Percentiles rank a stretch among this genome's conserved stretches.
Evolutionary conservation across 352 stramenopile species (phyloP).

Genomic region (Pythium folliculosum): DNA sequence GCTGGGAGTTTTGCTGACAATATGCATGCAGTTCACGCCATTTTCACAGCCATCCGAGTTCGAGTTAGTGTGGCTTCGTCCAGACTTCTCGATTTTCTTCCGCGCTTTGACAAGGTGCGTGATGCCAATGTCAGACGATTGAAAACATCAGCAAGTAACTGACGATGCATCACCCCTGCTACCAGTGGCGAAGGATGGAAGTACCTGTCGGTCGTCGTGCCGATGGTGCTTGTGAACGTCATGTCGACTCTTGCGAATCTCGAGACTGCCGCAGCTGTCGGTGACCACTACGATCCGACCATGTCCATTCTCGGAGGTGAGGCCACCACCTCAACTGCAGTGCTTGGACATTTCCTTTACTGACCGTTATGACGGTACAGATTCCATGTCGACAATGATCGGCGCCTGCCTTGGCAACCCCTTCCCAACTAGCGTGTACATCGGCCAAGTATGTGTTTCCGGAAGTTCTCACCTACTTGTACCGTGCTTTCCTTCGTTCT

Average conservation of each 20-base stretch:
- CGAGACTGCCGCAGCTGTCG: constrained; percentile 39
- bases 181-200: constrained; percentile 37
- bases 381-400: constrained; percentile 42
- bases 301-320: constrained; percentile 36
- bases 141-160: background rate
- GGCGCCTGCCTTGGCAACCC: constrained; percentile 42
- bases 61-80: constrained; percentile 23
- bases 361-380: background rate
- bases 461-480: too few species aligned
- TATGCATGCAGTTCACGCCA: constrained; percentile 27
- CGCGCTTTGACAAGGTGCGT: constrained; percentile 33
- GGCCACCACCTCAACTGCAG: too few species aligned
- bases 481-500: background rate
- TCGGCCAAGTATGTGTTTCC: constrained; percentile 34
- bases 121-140: background rate
- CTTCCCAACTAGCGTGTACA: constrained; percentile 47
- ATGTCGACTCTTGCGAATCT: constrained; percentile 45
- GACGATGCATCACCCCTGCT: background rate
- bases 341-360: background rate
- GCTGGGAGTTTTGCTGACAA: background rate
- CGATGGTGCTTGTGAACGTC: constrained; percentile 51
- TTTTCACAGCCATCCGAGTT: constrained; percentile 37
- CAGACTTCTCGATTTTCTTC: constrained; percentile 26
- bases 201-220: constrained; percentile 44
- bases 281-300: constrained; percentile 42